These are phyloP conservation scores for Backusella macrospora DNA, from an alignment of 192 early-diverging fungal species.

Conservation along the genomic window DNA sequence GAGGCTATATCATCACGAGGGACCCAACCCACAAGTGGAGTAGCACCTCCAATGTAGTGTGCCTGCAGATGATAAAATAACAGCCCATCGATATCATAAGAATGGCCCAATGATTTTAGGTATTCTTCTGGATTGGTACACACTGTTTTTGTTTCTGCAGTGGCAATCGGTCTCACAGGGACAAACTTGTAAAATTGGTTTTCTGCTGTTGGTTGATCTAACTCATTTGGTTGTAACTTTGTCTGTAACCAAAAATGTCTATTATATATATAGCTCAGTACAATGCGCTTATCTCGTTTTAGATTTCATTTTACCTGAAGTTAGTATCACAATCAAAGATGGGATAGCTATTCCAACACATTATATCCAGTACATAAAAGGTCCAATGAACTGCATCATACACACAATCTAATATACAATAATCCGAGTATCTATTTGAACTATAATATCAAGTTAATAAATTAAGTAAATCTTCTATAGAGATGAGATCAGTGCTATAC, in stretches of 20 bases:
- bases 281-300: background rate
- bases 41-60: conserved; percentile 55
- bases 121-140: conserved; percentile 4
- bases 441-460: background rate
- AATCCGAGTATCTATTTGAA: conserved; percentile 45
- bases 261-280: conserved; percentile 7
- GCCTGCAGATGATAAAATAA: conserved; percentile 58
- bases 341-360: conserved; percentile 66
- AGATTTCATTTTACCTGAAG: conserved; percentile 41
- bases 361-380: conserved; percentile 60
- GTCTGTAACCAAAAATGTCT: conserved; percentile 52
- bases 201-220: conserved; percentile 41
- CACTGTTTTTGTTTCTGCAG: conserved; percentile 11
- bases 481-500: background rate
- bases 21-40: conserved; percentile 60
- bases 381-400: conserved; percentile 52
- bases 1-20: conserved; percentile 40
- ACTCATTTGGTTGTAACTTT: conserved; percentile 47
- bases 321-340: conserved; percentile 66
- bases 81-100: conserved; percentile 48
- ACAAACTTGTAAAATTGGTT: conserved; percentile 36
- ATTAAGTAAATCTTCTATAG: too few species aligned
- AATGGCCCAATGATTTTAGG: background rate
- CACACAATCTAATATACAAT: conserved; percentile 62
- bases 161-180: conserved; percentile 22